Evolutionary conservation across 192 early-diverging fungal species (phyloP).

Genomic region (Backusella circina): DNA sequence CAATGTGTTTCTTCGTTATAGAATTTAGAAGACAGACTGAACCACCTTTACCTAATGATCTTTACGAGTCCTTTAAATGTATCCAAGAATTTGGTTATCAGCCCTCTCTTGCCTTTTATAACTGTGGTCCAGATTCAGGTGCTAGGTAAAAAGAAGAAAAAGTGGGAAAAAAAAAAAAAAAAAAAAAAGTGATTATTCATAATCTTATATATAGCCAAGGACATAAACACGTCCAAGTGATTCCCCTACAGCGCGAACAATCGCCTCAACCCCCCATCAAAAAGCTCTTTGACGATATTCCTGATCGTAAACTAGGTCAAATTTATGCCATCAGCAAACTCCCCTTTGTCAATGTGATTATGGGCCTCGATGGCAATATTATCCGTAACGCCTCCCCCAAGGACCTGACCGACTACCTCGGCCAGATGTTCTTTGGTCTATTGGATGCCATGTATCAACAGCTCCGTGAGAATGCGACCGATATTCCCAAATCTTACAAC

Average conservation of each 20-base stretch:
- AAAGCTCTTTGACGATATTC: slow-evolving; percentile 26
- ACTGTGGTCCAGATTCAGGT: slow-evolving; percentile 53
- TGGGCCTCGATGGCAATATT: slow-evolving; percentile 27
- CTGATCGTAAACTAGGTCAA: slow-evolving; percentile 36
- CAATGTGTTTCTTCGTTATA: neutral
- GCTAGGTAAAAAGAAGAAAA: slow-evolving; percentile 34
- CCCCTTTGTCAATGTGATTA: slow-evolving; percentile 40
- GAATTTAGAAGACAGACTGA: slow-evolving; percentile 50
- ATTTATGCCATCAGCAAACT: slow-evolving; percentile 42
- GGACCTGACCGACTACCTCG: slow-evolving; percentile 40
- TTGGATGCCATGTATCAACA: slow-evolving; percentile 47
- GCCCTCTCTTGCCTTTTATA: slow-evolving; percentile 47
- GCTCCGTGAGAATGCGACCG: slow-evolving; percentile 38
- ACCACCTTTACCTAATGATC: slow-evolving; percentile 42
- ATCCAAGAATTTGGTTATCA: slow-evolving; percentile 25
- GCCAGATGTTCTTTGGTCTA: slow-evolving; percentile 44
- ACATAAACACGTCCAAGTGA: slow-evolving; percentile 59
- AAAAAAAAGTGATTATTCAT: neutral
- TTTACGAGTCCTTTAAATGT: slow-evolving; percentile 37
- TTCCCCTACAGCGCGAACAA: slow-evolving; percentile 29
- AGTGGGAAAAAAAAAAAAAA: neutral
- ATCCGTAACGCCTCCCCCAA: neutral
- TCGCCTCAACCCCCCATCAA: slow-evolving; percentile 37
- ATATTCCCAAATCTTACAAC: slow-evolving; percentile 40
- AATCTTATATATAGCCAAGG: slow-evolving; percentile 35